Percentiles rank a stretch among this genome's conserved stretches.
Conservation (phyloP, 495 filamentous ascomycete species). For the Lindgomyces ingoldianus region DNA sequence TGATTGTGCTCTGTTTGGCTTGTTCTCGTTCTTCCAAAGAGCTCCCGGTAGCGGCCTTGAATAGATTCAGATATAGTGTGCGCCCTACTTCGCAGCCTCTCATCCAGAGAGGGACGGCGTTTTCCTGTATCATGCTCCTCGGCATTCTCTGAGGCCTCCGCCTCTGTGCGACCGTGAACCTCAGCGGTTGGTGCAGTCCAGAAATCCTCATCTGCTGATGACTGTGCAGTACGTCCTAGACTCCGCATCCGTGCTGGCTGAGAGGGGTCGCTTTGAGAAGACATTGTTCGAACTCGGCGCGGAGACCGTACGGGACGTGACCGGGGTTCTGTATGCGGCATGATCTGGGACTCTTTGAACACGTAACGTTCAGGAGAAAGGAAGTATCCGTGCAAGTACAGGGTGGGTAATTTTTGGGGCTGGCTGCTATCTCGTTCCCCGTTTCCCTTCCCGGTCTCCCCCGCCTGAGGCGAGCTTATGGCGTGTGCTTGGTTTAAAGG, state of each 20-base stretch:
- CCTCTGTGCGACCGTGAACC: neutral
- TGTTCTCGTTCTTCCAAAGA: slow-evolving; percentile 4
- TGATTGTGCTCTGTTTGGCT: neutral
- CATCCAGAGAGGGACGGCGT: neutral
- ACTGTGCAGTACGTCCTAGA: neutral
- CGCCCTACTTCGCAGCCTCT: neutral
- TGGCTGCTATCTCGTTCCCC: neutral
- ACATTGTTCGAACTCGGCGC: neutral
- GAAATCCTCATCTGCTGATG: slow-evolving; percentile 8
- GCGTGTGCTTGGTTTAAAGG: slow-evolving; percentile 17
- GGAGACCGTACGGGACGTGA: neutral
- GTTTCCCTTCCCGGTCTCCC: neutral
- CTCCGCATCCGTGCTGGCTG: neutral
- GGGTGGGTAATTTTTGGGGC: neutral
- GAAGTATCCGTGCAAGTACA: slow-evolving; percentile 16
- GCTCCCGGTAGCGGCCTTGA: slow-evolving; percentile 3
- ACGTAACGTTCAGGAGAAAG: slow-evolving; percentile 2
- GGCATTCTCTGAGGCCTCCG: neutral
- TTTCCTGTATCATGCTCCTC: neutral
- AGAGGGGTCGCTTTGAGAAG: slow-evolving; percentile 15
- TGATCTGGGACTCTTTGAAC: slow-evolving; percentile 12
- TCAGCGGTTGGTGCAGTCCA: slow-evolving; percentile 1
- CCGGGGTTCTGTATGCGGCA: slow-evolving; percentile 23
- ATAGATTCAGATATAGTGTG: slow-evolving; percentile 1
- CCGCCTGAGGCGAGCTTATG: neutral